These are phyloP conservation scores for Venturia carpophila DNA, from an alignment of 2,329 filamentous ascomycete species.

Conservation along the genomic window DNA sequence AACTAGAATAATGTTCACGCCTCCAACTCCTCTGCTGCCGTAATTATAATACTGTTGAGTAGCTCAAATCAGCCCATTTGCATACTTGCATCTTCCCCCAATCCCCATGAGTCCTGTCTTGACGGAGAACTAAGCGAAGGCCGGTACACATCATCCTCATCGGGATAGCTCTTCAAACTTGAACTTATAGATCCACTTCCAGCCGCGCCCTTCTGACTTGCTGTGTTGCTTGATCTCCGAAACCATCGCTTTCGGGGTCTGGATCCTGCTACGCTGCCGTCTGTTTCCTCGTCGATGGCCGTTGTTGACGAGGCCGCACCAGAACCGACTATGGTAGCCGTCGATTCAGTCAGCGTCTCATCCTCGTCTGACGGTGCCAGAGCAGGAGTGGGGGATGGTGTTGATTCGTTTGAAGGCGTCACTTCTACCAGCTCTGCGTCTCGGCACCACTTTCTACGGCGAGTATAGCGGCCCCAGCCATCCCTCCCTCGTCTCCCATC, in stretches of 20 bases:
- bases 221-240: slow-evolving; percentile 22
- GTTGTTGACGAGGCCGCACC: slow-evolving; percentile 9
- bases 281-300: slow-evolving; percentile 6
- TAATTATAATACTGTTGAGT: too few relatives aligned
- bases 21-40: background rate
- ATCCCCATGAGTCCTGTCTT: slow-evolving; percentile 58
- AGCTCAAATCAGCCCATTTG: slow-evolving; percentile 57
- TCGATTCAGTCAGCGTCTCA: background rate
- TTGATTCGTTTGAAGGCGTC: slow-evolving; percentile 38
- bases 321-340: slow-evolving; percentile 11
- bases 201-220: slow-evolving; percentile 17
- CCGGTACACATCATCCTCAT: slow-evolving; percentile 41
- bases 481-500: slow-evolving; percentile 76
- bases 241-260: slow-evolving; percentile 16
- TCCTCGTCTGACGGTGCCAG: background rate
- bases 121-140: slow-evolving; percentile 42
- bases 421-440: slow-evolving; percentile 91
- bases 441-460: slow-evolving; percentile 89
- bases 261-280: background rate
- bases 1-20: background rate
- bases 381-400: slow-evolving; percentile 36
- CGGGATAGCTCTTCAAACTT: slow-evolving; percentile 22
- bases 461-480: slow-evolving; percentile 90
- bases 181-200: slow-evolving; percentile 25
- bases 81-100: slow-evolving; percentile 80